A percentile compares a stretch with the other conserved stretches of the same genome.
Evolutionary conservation across 441 rosid genomes (phyloP).

Genomic region (Gossypium aridum): DNA sequence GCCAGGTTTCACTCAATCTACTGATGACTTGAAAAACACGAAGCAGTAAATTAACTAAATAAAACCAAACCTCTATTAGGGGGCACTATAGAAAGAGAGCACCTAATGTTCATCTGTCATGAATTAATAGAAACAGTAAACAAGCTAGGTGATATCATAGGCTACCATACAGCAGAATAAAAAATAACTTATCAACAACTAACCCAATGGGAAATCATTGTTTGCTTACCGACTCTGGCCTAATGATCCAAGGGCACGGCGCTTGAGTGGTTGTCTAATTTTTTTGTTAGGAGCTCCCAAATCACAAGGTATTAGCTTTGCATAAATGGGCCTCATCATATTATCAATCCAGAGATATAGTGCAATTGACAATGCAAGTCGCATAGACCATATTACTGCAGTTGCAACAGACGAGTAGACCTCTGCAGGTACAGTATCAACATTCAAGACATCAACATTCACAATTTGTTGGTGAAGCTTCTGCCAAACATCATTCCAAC

Average conservation of each 20-base stretch:
- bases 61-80: not conserved
- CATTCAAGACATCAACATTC: conserved; percentile 76
- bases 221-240: conserved; percentile 86
- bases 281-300: conserved; percentile 65
- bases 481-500: conserved; percentile 95
- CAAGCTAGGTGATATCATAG: not conserved
- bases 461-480: conserved; percentile 89
- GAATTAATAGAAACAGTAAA: not conserved
- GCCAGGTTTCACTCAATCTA: conserved; percentile 5
- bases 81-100: not conserved
- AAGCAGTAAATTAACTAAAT: not conserved
- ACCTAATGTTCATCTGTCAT: not conserved
- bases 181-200: not conserved
- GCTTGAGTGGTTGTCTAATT: conserved; percentile 57
- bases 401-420: conserved; percentile 79
- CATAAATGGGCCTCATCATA: conserved; percentile 77
- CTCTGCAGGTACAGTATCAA: conserved; percentile 69
- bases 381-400: conserved; percentile 88
- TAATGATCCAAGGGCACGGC: conserved; percentile 78
- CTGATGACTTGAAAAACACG: not conserved
- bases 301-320: conserved; percentile 91
- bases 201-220: conserved; percentile 16
- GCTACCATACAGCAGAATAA: not conserved
- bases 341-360: conserved; percentile 80
- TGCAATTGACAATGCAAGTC: conserved; percentile 74